Conservation (phyloP, 1,284 basidiomycete species). For the Anthracocystis panici-leucophaei region DNA sequence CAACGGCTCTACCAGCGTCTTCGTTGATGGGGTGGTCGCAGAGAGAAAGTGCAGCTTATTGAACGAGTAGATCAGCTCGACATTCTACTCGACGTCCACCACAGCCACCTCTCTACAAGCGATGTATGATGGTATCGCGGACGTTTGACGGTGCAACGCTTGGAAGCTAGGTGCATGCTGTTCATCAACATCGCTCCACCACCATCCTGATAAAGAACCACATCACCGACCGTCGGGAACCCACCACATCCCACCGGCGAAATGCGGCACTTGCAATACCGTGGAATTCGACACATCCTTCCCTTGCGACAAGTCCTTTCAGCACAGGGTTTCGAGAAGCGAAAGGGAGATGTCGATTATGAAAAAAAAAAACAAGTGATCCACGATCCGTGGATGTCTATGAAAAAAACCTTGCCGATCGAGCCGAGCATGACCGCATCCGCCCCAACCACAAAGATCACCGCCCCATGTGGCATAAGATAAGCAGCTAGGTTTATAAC, state of each 20-base stretch:
- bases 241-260: too few relatives aligned
- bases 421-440: neutral
- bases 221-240: too few relatives aligned
- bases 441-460: neutral
- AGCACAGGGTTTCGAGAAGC: too few relatives aligned
- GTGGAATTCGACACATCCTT: neutral
- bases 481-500: neutral
- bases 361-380: constrained; percentile 3
- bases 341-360: neutral
- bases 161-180: too few relatives aligned
- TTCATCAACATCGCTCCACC: too few relatives aligned
- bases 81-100: neutral
- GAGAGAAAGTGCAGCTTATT: neutral
- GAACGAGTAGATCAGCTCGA: constrained; percentile 3
- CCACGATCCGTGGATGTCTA: constrained; percentile 2
- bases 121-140: too few relatives aligned
- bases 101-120: too few relatives aligned
- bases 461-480: neutral
- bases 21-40: too few relatives aligned
- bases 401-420: neutral
- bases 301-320: too few relatives aligned
- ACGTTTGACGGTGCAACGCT: too few relatives aligned
- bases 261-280: too few relatives aligned
- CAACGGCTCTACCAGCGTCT: neutral
- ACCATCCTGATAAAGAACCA: too few relatives aligned